Evolutionary conservation across 2,329 filamentous ascomycete genomes (phyloP).

Genomic region (Cladosporium phlei): DNA sequence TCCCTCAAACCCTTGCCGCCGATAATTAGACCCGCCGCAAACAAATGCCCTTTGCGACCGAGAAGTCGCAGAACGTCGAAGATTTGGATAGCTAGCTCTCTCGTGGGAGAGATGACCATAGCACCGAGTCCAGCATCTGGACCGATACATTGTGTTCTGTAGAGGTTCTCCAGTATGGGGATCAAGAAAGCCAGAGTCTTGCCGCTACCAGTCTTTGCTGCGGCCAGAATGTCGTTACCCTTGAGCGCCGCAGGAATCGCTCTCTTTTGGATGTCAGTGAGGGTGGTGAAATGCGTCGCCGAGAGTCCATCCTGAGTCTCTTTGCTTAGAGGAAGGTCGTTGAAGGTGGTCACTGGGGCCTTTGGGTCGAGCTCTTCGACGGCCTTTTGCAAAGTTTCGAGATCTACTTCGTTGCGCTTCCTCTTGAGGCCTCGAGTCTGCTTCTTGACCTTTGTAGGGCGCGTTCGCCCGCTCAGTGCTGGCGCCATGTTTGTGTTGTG

Average conservation of each 20-base stretch:
- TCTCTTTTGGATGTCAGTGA: conserved; percentile 87
- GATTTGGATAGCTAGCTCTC: conserved; percentile 93
- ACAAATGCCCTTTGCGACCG: conserved; percentile 74
- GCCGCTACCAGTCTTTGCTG: conserved; percentile 90
- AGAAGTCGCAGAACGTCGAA: conserved; percentile 91
- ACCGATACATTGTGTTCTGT: conserved; percentile 83
- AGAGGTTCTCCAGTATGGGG: conserved; percentile 87
- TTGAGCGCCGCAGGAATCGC: conserved; percentile 86
- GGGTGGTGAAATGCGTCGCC: conserved; percentile 77
- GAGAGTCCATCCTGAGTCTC: conserved; percentile 75
- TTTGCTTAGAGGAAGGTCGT: conserved; percentile 78
- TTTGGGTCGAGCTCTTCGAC: conserved; percentile 54
- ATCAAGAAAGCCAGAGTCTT: conserved; percentile 93
- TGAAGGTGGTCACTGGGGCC: conserved; percentile 61
- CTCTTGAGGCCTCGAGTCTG: conserved; percentile 38
- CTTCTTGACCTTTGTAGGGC: conserved; percentile 53
- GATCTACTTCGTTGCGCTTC: conserved; percentile 48
- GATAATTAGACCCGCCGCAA: conserved; percentile 89
- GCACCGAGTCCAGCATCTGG: conserved; percentile 81
- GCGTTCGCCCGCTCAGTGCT: conserved; percentile 40
- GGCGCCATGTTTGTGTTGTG: conserved; percentile 18
- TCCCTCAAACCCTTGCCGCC: conserved; percentile 88
- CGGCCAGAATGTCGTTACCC: conserved; percentile 82
- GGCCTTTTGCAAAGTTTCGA: conserved; percentile 37
- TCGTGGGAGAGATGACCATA: conserved; percentile 86